Conservation (phyloP, 2,329 filamentous ascomycete species). For the Aspergillus melleus region DNA sequence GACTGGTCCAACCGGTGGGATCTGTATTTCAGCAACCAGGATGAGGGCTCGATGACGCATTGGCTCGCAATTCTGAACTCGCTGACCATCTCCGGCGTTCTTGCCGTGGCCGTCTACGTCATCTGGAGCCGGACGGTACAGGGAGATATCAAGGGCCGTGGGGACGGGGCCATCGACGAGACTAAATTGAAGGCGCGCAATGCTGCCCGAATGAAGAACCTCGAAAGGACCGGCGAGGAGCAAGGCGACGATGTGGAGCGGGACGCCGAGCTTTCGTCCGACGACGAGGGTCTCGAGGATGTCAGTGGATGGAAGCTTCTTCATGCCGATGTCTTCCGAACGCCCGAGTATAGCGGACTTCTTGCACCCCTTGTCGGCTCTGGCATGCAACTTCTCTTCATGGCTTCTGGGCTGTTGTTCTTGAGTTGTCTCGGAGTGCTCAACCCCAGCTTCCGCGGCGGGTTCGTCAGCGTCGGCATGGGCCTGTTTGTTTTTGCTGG, state of each 20-base stretch:
- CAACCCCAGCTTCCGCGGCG: constrained; percentile 86
- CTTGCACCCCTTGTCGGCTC: constrained; percentile 81
- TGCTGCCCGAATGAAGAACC: constrained; percentile 38
- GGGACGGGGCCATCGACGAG: constrained; percentile 65
- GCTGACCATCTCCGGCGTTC: constrained; percentile 74
- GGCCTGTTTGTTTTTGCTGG: constrained; percentile 83
- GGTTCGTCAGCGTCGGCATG: constrained; percentile 80
- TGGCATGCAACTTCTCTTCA: constrained; percentile 82
- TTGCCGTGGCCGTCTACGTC: constrained; percentile 77
- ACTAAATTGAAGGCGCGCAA: constrained; percentile 57
- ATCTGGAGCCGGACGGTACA: constrained; percentile 77
- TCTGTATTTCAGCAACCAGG: constrained; percentile 84
- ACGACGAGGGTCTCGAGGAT: constrained; percentile 75
- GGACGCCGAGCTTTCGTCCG: constrained; percentile 60
- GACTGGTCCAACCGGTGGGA: constrained; percentile 88
- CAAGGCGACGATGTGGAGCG: constrained; percentile 54
- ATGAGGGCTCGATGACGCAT: constrained; percentile 77
- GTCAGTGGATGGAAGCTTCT: constrained; percentile 85
- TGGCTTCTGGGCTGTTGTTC: constrained; percentile 70
- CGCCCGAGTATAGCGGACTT: constrained; percentile 68
- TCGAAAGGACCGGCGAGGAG: constrained; percentile 58
- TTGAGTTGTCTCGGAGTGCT: constrained; percentile 74
- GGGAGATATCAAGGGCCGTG: constrained; percentile 74
- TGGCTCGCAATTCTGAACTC: constrained; percentile 90
- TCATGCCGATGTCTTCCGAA: constrained; percentile 83